These are phyloP conservation scores for Nemania sp. DNA, from an alignment of 2,329 filamentous ascomycete species.

Conservation along the genomic window DNA sequence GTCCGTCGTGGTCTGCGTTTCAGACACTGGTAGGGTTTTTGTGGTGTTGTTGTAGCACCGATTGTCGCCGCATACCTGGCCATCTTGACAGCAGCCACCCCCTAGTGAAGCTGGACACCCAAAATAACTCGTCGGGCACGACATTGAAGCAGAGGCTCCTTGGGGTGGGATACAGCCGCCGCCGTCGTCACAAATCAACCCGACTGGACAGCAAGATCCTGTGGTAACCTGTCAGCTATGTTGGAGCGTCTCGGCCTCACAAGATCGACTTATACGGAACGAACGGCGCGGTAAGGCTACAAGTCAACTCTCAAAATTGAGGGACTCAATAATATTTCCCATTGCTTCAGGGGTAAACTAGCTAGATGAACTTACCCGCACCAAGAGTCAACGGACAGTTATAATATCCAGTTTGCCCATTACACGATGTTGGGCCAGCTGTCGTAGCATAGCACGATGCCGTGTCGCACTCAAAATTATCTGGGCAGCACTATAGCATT, in stretches of 20 bases:
- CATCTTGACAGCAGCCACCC: constrained; percentile 65
- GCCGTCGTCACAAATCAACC: constrained; percentile 57
- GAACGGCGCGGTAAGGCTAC: too few species aligned
- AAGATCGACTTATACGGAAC: neutral
- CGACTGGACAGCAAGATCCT: constrained; percentile 62
- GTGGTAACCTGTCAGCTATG: constrained; percentile 9
- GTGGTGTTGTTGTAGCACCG: constrained; percentile 63
- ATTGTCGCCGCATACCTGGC: constrained; percentile 61
- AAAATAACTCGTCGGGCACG: constrained; percentile 60
- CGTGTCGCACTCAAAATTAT: constrained; percentile 61
- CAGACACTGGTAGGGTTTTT: constrained; percentile 59
- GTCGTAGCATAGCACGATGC: constrained; percentile 62
- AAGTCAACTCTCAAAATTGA: constrained; percentile 15
- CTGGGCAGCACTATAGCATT: constrained; percentile 57
- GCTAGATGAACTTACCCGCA: constrained; percentile 36
- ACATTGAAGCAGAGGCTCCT: constrained; percentile 55
- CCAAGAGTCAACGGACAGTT: constrained; percentile 57
- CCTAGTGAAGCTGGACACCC: constrained; percentile 63
- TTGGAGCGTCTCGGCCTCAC: neutral
- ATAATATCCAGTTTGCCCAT: constrained; percentile 53
- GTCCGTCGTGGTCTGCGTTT: constrained; percentile 60
- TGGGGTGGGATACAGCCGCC: constrained; percentile 59
- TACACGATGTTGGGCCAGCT: constrained; percentile 56
- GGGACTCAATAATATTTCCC: neutral
- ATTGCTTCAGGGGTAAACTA: neutral